Evolutionary conservation across 2,329 filamentous ascomycete genomes (phyloP), one percentile per base, ranked within the genome.

Genomic region (Epichloe festucae): DNA sequence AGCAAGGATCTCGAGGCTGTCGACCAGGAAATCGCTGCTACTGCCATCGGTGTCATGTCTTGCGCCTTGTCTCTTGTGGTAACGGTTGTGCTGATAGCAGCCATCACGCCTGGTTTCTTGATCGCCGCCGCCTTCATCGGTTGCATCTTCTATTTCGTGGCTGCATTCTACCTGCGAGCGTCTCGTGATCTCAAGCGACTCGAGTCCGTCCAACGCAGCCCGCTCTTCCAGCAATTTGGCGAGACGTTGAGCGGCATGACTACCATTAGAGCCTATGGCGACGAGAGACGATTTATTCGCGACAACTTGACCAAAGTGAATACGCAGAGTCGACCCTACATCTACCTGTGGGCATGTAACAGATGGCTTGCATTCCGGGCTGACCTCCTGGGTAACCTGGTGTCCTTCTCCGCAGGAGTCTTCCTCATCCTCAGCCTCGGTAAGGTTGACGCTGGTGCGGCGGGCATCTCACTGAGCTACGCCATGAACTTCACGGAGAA

Each of bases 401-500:
- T 98, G 0, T 82, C 90, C 1, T 97, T 98, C 74, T 95, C 90
- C 62, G 87, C 93, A 0, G 93, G 90, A 31, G 84, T 86, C 5
- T 97, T 98, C 61, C 86, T 98, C 53, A 84, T 97, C 50, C 65
- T 87, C 46, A 94, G 84, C 60, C 78, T 94, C 27, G 89, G 88
- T 41, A 81, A 73, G 51, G 86, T 97, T 51, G 89, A 97, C 67
- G 82, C 93, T 43, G 93, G 93, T 56, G 87, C 90, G 47, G 93
- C 91, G 35, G 93, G 93, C 72, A 79, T 98, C 55, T 95, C 93
- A 5, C 74, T 98, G 61, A 95, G 89, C 48, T 98, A 98, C 62
- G 93, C 93, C 15, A 88, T 98, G 59, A 91, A 88, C 1, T 98
- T 98, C 62, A 95, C 90, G 0, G 93, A 98, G 67, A 97, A 95